phyloP scores from a whole-genome alignment of 805 yeast species.

The Pichia kluyveri region DNA sequence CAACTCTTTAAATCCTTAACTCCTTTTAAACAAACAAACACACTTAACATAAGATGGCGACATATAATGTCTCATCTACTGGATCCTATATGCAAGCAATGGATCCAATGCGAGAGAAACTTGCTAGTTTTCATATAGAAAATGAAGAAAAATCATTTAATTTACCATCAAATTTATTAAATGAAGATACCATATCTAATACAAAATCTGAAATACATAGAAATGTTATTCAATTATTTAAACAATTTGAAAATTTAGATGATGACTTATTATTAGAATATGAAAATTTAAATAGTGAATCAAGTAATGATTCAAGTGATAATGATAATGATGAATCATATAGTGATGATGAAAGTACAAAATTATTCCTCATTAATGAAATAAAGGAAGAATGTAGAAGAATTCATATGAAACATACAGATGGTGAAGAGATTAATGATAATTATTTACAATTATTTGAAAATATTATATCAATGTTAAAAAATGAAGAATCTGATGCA shows the following conservation, averaged over 20 bases:
- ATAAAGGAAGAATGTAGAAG: slow-evolving; percentile 18
- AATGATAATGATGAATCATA: slow-evolving; percentile 4
- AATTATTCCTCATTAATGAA: slow-evolving; percentile 12
- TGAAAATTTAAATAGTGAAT: slow-evolving; percentile 5
- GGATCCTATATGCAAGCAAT: slow-evolving; percentile 73
- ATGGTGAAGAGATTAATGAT: slow-evolving; percentile 7
- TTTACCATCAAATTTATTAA: slow-evolving; percentile 25
- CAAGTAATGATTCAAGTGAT: background rate
- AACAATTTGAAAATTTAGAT: slow-evolving; percentile 25
- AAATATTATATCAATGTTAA: slow-evolving; percentile 26
- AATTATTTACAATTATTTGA: slow-evolving; percentile 14
- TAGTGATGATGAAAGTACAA: slow-evolving; percentile 4
- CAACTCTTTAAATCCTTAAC: too few species aligned
- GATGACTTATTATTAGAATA: slow-evolving; percentile 12
- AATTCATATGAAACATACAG: slow-evolving; percentile 21
- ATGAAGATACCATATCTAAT: slow-evolving; percentile 17
- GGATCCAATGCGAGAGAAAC: slow-evolving; percentile 53
- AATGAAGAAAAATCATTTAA: slow-evolving; percentile 15
- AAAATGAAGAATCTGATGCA: slow-evolving; percentile 37
- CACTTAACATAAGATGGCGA: slow-evolving; percentile 28
- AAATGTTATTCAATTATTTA: slow-evolving; percentile 19
- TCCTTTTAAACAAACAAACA: background rate
- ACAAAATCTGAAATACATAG: slow-evolving; percentile 20
- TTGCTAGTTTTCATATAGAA: slow-evolving; percentile 26
- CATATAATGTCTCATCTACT: slow-evolving; percentile 54